phyloP scores from a whole-genome alignment of 495 filamentous ascomycete genomes.

The Lophium mytilinum region DNA sequence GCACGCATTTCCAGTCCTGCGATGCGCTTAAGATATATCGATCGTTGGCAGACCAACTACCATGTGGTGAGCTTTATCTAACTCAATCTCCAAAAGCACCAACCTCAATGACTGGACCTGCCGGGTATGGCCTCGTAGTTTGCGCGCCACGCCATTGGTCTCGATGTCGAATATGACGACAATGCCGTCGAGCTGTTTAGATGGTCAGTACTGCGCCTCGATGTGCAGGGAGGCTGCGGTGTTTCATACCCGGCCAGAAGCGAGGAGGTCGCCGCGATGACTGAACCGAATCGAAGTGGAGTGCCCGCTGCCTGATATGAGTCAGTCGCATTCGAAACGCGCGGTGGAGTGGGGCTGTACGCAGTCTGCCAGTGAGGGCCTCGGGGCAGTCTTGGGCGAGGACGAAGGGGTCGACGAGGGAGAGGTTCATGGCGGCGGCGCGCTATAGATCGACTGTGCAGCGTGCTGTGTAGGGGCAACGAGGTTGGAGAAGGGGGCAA shows the following conservation, averaged over 20 bases:
- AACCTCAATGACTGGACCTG: slow-evolving; percentile 78
- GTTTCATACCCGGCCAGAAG: slow-evolving; percentile 68
- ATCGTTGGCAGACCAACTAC: slow-evolving; percentile 84
- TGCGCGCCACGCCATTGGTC: slow-evolving; percentile 89
- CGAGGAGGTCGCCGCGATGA: slow-evolving; percentile 84
- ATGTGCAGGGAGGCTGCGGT: neutral
- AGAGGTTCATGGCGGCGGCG: slow-evolving; percentile 57
- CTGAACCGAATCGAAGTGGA: slow-evolving; percentile 78
- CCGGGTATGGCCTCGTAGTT: slow-evolving; percentile 81
- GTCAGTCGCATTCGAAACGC: slow-evolving; percentile 2
- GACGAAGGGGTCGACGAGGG: slow-evolving; percentile 70
- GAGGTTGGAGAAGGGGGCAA: neutral
- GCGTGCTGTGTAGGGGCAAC: neutral
- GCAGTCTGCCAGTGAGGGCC: slow-evolving; percentile 72
- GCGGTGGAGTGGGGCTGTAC: slow-evolving; percentile 36
- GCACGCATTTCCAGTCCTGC: slow-evolving; percentile 88
- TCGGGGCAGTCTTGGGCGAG: slow-evolving; percentile 95
- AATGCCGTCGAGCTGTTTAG: slow-evolving; percentile 65
- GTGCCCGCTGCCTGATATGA: slow-evolving; percentile 49
- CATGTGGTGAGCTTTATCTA: slow-evolving; percentile 3
- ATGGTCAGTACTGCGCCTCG: neutral
- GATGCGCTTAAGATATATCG: slow-evolving; percentile 90
- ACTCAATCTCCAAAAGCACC: neutral
- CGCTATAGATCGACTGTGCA: neutral
- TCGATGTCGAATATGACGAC: slow-evolving; percentile 95